These are phyloP conservation scores for Neopestalotiopsis sp. DNA, from an alignment of 2,329 filamentous ascomycete species.

Conservation along the genomic window DNA sequence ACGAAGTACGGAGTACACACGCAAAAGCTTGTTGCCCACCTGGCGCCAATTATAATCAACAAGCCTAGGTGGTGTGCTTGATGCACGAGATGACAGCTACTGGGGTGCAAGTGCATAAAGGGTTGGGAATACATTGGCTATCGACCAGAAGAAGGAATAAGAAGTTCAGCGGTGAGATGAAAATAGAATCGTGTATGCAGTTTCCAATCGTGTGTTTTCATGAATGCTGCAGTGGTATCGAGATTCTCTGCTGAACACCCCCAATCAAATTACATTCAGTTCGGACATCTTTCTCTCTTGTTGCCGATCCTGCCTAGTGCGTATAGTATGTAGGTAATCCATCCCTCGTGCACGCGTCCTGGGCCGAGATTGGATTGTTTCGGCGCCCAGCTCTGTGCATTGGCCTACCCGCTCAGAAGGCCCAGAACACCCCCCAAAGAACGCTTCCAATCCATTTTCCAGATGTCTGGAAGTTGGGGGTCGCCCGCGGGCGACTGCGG, in stretches of 20 bases:
- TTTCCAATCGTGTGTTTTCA: not conserved
- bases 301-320: not conserved
- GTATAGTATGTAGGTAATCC: not conserved
- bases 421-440: not conserved
- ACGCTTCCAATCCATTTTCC: not conserved
- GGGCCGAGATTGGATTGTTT: conserved; percentile 4
- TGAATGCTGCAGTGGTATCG: conserved; percentile 1
- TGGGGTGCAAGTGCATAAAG: not conserved
- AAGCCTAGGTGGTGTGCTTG: not conserved
- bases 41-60: not conserved
- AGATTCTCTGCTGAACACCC: not conserved
- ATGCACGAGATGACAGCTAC: not conserved
- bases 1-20: too few species aligned
- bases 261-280: not conserved
- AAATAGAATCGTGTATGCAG: not conserved
- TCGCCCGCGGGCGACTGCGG: not conserved
- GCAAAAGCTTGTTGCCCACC: not conserved
- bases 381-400: not conserved
- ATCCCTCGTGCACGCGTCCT: not conserved
- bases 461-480: conserved; percentile 1
- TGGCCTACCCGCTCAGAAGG: not conserved
- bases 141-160: not conserved
- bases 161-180: not conserved
- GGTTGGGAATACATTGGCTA: not conserved
- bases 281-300: not conserved